Conservation (phyloP, 495 filamentous ascomycete species). For the Aspergillus biplanus region DNA sequence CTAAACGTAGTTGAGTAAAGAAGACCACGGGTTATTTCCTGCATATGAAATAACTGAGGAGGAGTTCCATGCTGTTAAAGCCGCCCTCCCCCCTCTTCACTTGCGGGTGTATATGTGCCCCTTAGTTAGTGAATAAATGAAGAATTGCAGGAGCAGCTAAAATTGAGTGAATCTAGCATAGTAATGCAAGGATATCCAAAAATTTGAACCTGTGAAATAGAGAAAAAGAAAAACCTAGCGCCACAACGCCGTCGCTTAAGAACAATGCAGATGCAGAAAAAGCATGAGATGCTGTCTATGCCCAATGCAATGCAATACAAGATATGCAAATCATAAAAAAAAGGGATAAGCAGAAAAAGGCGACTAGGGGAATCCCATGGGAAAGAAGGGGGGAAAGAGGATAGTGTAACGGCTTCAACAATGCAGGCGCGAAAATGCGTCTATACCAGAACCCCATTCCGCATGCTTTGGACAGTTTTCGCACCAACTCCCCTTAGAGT, state of each 20-base stretch:
- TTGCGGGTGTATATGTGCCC: too few relatives aligned
- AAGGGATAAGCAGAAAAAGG: neutral
- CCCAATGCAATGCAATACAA: slow-evolving; percentile 5
- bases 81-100: too few relatives aligned
- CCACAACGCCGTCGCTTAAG: slow-evolving; percentile 47
- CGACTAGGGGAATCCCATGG: neutral
- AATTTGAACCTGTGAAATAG: neutral
- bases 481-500: slow-evolving; percentile 54
- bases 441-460: slow-evolving; percentile 48
- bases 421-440: slow-evolving; percentile 21
- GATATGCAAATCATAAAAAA: slow-evolving; percentile 7
- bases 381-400: neutral
- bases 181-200: neutral
- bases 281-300: slow-evolving; percentile 10
- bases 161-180: neutral
- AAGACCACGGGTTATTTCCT: neutral
- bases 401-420: slow-evolving; percentile 12
- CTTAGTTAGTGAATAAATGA: too few relatives aligned
- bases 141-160: too few relatives aligned
- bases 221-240: slow-evolving; percentile 23
- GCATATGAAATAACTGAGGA: slow-evolving; percentile 18
- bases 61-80: slow-evolving; percentile 3
- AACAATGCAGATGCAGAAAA: slow-evolving; percentile 25
- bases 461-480: slow-evolving; percentile 60
- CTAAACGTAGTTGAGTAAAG: too few relatives aligned